Evolutionary conservation across 1,284 basidiomycete species (phyloP), one percentile per base, ranked within the genome.

Genomic region (Exobasidium cylindrosporum): DNA sequence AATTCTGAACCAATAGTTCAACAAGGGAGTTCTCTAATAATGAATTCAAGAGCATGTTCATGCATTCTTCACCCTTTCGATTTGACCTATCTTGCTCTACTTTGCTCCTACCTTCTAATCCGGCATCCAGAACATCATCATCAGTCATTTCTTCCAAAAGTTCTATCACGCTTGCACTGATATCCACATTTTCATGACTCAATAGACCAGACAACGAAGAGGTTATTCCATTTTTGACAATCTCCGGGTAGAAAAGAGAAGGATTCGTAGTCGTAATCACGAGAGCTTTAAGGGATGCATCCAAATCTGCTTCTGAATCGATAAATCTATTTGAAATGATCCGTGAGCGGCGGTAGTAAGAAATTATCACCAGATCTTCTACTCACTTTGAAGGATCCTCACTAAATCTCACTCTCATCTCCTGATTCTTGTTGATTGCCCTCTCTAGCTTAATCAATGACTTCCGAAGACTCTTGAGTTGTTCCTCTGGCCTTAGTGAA

Each of bases 251-350:
- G 66, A 92, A 89, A 6, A 91, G 80, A 2, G 84, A 82, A 0
- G 93, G 91, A 14, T 86, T 86, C 75, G 97, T 92, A 0, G 96
- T 91, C n/a, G 98, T 84, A 1, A 94, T 88, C 56, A 97, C 83
- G 2, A 89, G 85, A 77, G 66, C 65, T 32, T 95, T 93, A 64
- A 98, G 85, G 14, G 91, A 86, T 57, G 84, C 83, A 73, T 98
- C 92, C 6, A 98, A 85, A 76, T 97, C 92, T 28, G 91, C 90
- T 83, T 99, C 96, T 0, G 96, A 98, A 74, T 97, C 93, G 74
- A 99, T 96, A 83, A 98, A 99, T 80, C 94, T 95, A 73, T 28
- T 35, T 4, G 30, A 13, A 17, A 40, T 17, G 17, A 54, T 40
- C 7, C 35, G 35, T 40, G 10, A 40, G 35, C 17, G 17, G 7